Evolutionary conservation across 2,329 filamentous ascomycete species (phyloP).

Genomic region (Emergomyces africanus): DNA sequence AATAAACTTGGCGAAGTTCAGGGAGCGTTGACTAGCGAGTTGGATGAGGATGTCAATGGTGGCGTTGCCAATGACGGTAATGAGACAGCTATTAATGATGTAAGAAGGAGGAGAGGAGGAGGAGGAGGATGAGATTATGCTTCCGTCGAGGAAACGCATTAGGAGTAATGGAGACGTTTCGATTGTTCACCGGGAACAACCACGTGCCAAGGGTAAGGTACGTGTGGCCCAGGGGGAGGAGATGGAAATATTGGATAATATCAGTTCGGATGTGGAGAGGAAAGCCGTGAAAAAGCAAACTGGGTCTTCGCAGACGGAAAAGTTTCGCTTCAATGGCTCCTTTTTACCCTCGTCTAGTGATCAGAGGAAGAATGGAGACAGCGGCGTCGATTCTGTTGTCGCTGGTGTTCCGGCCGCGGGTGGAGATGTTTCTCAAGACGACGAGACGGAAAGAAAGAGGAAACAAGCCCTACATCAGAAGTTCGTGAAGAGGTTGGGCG

Average conservation of each 20-base stretch:
- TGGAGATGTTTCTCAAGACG: slow-evolving; percentile 26
- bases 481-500: slow-evolving; percentile 83
- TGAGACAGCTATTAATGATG: slow-evolving; percentile 7
- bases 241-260: slow-evolving; percentile 7
- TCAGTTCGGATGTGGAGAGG: slow-evolving; percentile 1
- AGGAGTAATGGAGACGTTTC: slow-evolving; percentile 16
- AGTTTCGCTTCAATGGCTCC: slow-evolving; percentile 46
- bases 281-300: slow-evolving; percentile 17
- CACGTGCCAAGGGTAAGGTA: not conserved
- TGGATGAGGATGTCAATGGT: not conserved
- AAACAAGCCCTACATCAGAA: slow-evolving; percentile 65
- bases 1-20: slow-evolving; percentile 3
- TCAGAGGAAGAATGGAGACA: slow-evolving; percentile 22
- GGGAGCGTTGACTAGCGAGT: not conserved
- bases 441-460: slow-evolving; percentile 41
- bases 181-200: slow-evolving; percentile 2
- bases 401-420: not conserved
- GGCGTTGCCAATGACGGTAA: not conserved
- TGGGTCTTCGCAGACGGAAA: slow-evolving; percentile 41
- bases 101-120: slow-evolving; percentile 27
- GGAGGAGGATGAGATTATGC: slow-evolving; percentile 25
- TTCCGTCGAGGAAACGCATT: slow-evolving; percentile 30
- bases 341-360: slow-evolving; percentile 15
- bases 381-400: slow-evolving; percentile 15
- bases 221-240: slow-evolving; percentile 1